These are phyloP conservation scores for Phytopythium montanum DNA, from an alignment of 352 stramenopile species.

Conservation along the genomic window DNA sequence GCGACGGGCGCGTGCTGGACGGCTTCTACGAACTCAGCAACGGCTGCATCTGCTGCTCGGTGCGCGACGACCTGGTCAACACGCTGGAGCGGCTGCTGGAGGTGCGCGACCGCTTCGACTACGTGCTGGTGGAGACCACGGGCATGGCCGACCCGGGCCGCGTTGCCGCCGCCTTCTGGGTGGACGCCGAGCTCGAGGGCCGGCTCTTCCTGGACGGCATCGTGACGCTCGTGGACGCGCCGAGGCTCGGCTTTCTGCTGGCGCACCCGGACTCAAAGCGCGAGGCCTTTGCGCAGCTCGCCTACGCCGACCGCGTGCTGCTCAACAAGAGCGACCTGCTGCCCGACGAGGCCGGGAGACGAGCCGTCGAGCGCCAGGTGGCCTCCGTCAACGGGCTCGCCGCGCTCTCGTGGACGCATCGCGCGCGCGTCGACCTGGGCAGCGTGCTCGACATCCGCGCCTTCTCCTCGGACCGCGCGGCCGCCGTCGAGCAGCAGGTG, in stretches of 20 bases:
- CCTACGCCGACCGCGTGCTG: conserved; percentile 98
- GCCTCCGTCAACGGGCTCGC: conserved; percentile 65
- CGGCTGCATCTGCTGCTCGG: conserved; percentile 98
- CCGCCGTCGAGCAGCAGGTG: conserved; percentile 53
- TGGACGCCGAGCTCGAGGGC: conserved; percentile 90
- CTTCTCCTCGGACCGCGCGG: conserved; percentile 64
- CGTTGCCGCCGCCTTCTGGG: conserved; percentile 95
- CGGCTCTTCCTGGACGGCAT: conserved; percentile 93
- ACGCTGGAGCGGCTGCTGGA: conserved; percentile 85
- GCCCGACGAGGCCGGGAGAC: conserved; percentile 32
- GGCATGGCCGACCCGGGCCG: conserved; percentile 93
- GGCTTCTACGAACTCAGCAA: conserved; percentile 96
- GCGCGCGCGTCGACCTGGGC: conserved; percentile 50
- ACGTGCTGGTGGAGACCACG: conserved; percentile 94
- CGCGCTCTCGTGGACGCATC: conserved; percentile 57
- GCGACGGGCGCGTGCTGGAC: conserved; percentile 59
- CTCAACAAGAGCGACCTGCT: conserved; percentile 99
- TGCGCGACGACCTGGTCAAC: conserved; percentile 89
- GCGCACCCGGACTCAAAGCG: conserved; percentile 35
- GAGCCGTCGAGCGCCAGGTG: conserved; percentile 38
- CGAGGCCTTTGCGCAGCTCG: conserved; percentile 95
- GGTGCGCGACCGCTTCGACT: conserved; percentile 81
- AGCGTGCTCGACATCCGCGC: conserved; percentile 77
- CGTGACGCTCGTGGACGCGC: conserved; percentile 96
- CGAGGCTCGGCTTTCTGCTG: conserved; percentile 87